Evolutionary conservation across 2,329 filamentous ascomycete genomes (phyloP), one percentile per base, ranked within the genome.

Genomic region (Venturia nashicola): DNA sequence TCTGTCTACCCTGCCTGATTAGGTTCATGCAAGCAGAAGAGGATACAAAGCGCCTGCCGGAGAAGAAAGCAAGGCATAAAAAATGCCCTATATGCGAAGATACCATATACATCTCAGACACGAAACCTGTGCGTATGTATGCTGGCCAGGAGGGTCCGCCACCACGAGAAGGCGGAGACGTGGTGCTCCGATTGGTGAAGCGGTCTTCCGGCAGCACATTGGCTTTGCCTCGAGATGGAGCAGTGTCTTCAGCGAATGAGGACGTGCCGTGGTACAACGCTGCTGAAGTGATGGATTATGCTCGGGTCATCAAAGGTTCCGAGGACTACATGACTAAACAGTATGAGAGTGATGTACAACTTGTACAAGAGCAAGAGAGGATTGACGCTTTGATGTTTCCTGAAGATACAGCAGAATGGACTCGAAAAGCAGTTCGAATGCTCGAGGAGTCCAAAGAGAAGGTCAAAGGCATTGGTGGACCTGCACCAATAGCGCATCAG

Each of bases 31-130:
- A 96, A 70, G 89, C 91, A 8, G 85, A 82, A 32, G 87, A 89
- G 64, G 87, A 89, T 42, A 76, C 77, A 9, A 82, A 81, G 65
- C 78, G 83, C 11, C 68, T 78, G 1, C 81, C 82, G 0, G 86
- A 87, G 67, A 92, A 87, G 76, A 87, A 84, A 69, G 80, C 88
- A 39, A 82, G 88, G 63, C 97, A 90, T 84, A 96, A 96, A 78
- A 96, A 96, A 73, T 99, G 94, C 69, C 93, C 94, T 0, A 92
- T 99, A 42, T 99, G 94, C 74, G 94, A 90, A 78, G 94, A 99
- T 73, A 86, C 84, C 59, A 85, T 99, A n/a, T 96, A 94, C 72
- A 82, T 92, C n/a, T 88, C 90, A 9, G 94, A 99, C 67, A 90
- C 89, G 27, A 83, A 90, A 60, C 91, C 94, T 1, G 92, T 97